Percentiles rank a stretch among this genome's conserved stretches.
These are phyloP conservation scores for Aleurites moluccanus DNA, from an alignment of 441 rosid species.

Conservation along the genomic window DNA sequence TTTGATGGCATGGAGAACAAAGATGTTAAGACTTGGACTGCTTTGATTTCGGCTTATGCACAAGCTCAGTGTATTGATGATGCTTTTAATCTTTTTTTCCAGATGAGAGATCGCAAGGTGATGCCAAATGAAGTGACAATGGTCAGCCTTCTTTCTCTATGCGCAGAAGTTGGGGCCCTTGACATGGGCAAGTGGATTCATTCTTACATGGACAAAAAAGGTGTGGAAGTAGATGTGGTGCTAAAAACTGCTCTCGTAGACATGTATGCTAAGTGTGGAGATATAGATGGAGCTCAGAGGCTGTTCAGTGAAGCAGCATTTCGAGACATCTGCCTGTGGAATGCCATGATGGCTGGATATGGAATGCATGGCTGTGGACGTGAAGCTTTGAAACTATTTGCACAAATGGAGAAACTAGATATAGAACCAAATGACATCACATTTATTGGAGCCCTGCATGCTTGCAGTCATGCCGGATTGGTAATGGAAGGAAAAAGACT, in stretches of 20 bases:
- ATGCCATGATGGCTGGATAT: slow-evolving; percentile 40
- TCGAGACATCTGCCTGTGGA: slow-evolving; percentile 42
- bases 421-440: slow-evolving; percentile 38
- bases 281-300: slow-evolving; percentile 31
- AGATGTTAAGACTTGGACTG: slow-evolving; percentile 36
- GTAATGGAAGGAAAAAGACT: slow-evolving; percentile 35
- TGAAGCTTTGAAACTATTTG: slow-evolving; percentile 39
- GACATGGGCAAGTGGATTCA: slow-evolving; percentile 45
- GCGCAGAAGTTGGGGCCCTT: slow-evolving; percentile 38
- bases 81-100: slow-evolving; percentile 37
- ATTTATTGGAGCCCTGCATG: slow-evolving; percentile 37
- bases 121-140: slow-evolving; percentile 35
- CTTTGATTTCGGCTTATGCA: slow-evolving; percentile 51
- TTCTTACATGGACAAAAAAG: slow-evolving; percentile 30
- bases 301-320: slow-evolving; percentile 32
- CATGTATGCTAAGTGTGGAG: slow-evolving; percentile 51
- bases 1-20: slow-evolving; percentile 34
- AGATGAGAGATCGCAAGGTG: slow-evolving; percentile 33
- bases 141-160: slow-evolving; percentile 34
- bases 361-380: slow-evolving; percentile 45
- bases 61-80: slow-evolving; percentile 25
- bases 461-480: slow-evolving; percentile 50
- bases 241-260: slow-evolving; percentile 42
- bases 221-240: slow-evolving; percentile 27
- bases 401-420: slow-evolving; percentile 35